Evolutionary conservation across 495 filamentous ascomycete species (phyloP).

Genomic region (Platismatia glauca): DNA sequence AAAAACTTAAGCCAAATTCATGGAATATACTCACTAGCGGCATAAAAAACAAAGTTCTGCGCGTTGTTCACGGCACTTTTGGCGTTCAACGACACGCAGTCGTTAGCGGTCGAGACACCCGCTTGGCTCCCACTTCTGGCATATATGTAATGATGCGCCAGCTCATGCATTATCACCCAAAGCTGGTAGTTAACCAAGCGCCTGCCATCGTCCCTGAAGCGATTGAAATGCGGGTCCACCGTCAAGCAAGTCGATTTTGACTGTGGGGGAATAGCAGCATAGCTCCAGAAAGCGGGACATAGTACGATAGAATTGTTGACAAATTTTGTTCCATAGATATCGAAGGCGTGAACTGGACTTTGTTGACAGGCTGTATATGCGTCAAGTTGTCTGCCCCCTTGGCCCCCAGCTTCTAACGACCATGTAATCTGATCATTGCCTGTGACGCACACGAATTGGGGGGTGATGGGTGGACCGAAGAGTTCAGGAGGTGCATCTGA

Average conservation of each 20-base stretch:
- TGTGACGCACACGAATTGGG: slow-evolving; percentile 1
- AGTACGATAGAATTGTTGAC: not conserved
- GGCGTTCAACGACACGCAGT: not conserved
- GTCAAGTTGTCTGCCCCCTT: not conserved
- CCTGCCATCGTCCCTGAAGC: not conserved
- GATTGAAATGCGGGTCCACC: not conserved
- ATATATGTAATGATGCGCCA: slow-evolving; percentile 13
- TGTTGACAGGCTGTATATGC: not conserved
- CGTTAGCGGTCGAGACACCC: not conserved
- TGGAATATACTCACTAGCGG: slow-evolving; percentile 6
- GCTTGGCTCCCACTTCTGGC: not conserved
- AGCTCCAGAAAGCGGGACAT: slow-evolving; percentile 5
- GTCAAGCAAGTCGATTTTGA: not conserved
- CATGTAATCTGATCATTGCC: not conserved
- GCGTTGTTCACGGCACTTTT: slow-evolving; percentile 1
- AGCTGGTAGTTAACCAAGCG: not conserved
- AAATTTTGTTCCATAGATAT: not conserved
- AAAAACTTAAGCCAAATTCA: not conserved
- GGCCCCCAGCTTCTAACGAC: not conserved
- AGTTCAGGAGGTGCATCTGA: not conserved
- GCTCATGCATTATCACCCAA: slow-evolving; percentile 14
- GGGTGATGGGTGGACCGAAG: not conserved
- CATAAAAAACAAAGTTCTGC: slow-evolving; percentile 12
- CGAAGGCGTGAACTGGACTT: not conserved
- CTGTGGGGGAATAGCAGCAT: not conserved